Evolutionary conservation across 306 rosid species (phyloP), one percentile per base, ranked within the genome.

Genomic region (Argentina anserina): DNA sequence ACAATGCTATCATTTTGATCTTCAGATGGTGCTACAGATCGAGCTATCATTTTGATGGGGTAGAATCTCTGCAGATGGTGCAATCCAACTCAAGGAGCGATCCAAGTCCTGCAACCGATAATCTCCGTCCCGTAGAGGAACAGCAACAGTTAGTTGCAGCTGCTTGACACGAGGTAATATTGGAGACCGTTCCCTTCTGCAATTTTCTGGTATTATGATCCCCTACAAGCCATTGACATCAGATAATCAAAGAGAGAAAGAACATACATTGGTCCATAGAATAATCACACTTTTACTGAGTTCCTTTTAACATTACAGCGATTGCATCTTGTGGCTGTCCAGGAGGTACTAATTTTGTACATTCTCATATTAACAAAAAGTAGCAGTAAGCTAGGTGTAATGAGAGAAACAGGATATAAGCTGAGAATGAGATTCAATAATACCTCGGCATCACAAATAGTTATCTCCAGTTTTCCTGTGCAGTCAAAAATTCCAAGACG

Each of bases 221-320:
- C 63, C 63, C 63, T 58, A 58, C 37, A 58, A 58, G 63, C 36
- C 63, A 58, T 25, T 58, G n/a, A n/a, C n/a, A n/a, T n/a, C n/a
- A n/a, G n/a, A n/a, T n/a, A n/a, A n/a, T n/a, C n/a, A n/a, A n/a
- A n/a, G n/a, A n/a, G 20, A 26, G 1, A 58, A 12, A n/a, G n/a
- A n/a, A n/a, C n/a, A n/a, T n/a, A n/a, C n/a, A n/a, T n/a, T n/a
- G n/a, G n/a, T n/a, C n/a, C n/a, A n/a, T n/a, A n/a, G n/a, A n/a
- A 39, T 39, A 39, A 6, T 39, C 41, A 39, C 41, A 39, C 9
- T 39, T 4, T 39, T 6, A n/a, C 9, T 39, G 41, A 39, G 9
- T 39, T 39, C 9, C 8, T 39, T 39, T 7, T 6, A 39, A 39
- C 41, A n/a, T n/a, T n/a, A n/a, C n/a, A n/a, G n/a, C n/a, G n/a